Base-by-base conservation (phyloP, 2,329 filamentous ascomycete genomes). In the Ambrosiella xylebori region DNA sequence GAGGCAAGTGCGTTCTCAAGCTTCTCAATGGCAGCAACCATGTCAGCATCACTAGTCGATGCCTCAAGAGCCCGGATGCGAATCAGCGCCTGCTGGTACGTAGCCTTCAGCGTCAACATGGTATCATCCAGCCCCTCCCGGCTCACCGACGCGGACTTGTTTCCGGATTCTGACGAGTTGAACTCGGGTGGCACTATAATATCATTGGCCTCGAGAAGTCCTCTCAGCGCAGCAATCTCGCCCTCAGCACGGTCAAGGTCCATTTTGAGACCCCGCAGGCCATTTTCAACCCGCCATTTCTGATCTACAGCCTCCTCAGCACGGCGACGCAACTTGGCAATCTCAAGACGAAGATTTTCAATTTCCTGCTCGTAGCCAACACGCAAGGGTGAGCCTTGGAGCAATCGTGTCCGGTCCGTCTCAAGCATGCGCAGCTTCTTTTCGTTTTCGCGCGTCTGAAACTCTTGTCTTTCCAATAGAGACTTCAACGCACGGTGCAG, bases 241-340 rank as follows among this genome's bases (percentile, higher is more conserved):
- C 93, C 86, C 69, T 96, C 88, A 35, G 93, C 90, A 62, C 90
- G 86, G 69, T 97, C 93, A 47, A 98, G 80, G 66, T 97, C 91
- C 86, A 95, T 96, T 73, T 95, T 95, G 59, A 97, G 73, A 58
- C 90, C 88, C 56, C 81, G 79, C 1, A 97, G 74, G 15, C 88
- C 88, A 71, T 94, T 94, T 71, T 96, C 91, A 61, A 90, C 91
- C 67, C 94, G 86, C 84, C 88, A 97, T 70, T 97, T 97, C 66
- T 95, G 87, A 66, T 95, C 88, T 12, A 97, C 78, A 13, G 91
- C 91, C 63, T 97, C 91, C 65, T 98, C 91, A 37, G 91, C 91
- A 57, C 93, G 82, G 61, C 84, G 84, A 49, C 93, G 83, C 59
- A 98, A 76, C 13, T 85, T 79, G 56, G 86, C 87, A 62, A 98